A percentile compares a stretch with the other conserved stretches of the same genome.
Conservation (phyloP, 495 filamentous ascomycete species). For the Hypoxylon cercidicola region DNA sequence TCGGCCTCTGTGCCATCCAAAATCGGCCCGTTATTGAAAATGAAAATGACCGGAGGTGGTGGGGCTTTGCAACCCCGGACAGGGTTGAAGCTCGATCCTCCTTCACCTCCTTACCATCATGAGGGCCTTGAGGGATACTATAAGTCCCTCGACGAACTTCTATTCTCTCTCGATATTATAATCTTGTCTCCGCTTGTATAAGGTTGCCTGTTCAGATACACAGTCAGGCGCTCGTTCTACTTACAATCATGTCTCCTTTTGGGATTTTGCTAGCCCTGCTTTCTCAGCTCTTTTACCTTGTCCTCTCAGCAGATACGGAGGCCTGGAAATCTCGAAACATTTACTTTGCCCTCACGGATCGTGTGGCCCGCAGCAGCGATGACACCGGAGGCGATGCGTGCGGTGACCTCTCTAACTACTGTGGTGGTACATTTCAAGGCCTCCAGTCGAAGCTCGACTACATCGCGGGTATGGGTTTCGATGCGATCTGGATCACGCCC, state of each 20-base stretch:
- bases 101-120: background rate
- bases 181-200: background rate
- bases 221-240: background rate
- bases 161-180: background rate
- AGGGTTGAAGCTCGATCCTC: background rate
- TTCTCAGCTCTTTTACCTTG: conserved; percentile 35
- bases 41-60: conserved; percentile 17
- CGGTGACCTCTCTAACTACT: conserved; percentile 69
- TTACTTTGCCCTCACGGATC: conserved; percentile 80
- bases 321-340: conserved; percentile 62
- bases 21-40: conserved; percentile 33
- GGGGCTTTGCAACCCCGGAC: background rate
- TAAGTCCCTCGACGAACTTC: background rate
- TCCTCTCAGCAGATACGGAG: conserved; percentile 43
- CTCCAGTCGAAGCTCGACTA: conserved; percentile 76
- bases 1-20: conserved; percentile 12
- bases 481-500: conserved; percentile 85
- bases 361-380: conserved; percentile 69
- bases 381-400: conserved; percentile 42
- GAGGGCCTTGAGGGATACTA: background rate
- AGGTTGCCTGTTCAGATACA: background rate
- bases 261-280: conserved; percentile 25
- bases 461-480: conserved; percentile 83
- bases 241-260: conserved; percentile 32
- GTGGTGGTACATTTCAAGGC: conserved; percentile 79